Evolutionary conservation across 2,329 filamentous ascomycete species (phyloP).

Genomic region (Aspergillus fijiensis): DNA sequence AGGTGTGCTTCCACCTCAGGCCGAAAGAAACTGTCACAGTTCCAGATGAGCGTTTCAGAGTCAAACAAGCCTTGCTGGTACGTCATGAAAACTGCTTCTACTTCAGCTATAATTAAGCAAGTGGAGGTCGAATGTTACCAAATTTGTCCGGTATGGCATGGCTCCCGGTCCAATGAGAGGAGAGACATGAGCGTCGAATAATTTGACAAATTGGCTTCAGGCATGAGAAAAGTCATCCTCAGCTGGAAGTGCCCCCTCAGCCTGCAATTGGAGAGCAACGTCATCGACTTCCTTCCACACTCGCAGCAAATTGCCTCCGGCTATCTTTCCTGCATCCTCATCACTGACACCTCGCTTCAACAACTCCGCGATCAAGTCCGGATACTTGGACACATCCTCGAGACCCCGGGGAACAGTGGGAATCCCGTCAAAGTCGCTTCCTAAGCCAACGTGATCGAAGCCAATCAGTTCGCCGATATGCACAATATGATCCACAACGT

Average conservation of each 20-base stretch:
- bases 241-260: slow-evolving; percentile 48
- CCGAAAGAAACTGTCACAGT: not conserved
- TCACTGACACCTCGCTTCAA: slow-evolving; percentile 72
- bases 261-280: slow-evolving; percentile 66
- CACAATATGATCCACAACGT: slow-evolving; percentile 76
- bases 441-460: slow-evolving; percentile 82
- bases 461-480: slow-evolving; percentile 82
- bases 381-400: slow-evolving; percentile 83
- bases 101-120: not conserved
- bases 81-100: not conserved
- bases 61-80: not conserved
- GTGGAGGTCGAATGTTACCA: not conserved
- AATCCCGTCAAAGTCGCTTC: slow-evolving; percentile 82
- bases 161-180: not conserved
- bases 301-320: slow-evolving; percentile 75
- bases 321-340: slow-evolving; percentile 69
- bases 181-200: not conserved
- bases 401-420: slow-evolving; percentile 65
- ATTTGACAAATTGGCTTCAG: not conserved
- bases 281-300: slow-evolving; percentile 80
- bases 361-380: slow-evolving; percentile 72
- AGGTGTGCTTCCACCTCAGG: not conserved
- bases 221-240: slow-evolving; percentile 40
- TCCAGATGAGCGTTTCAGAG: not conserved
- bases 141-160: not conserved